Evolutionary conservation across 768 basidiomycete genomes (phyloP).

Genomic region (Krasilnikovozyma curviuscula): DNA sequence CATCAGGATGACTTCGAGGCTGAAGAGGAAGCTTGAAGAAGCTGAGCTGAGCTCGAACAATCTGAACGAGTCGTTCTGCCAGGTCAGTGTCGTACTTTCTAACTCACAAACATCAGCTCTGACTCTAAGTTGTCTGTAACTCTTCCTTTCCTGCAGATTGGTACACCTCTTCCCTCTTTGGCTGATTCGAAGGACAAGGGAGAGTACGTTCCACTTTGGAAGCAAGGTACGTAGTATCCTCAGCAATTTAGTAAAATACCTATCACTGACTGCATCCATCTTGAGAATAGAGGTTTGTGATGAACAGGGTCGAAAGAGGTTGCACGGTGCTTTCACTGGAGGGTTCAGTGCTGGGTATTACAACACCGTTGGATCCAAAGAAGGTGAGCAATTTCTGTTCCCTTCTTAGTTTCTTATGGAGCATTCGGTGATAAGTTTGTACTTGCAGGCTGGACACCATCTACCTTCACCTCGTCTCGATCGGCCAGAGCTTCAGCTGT

Average conservation of each 20-base stretch:
- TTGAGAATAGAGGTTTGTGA: constrained; percentile 47
- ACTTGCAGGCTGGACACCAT: constrained; percentile 74
- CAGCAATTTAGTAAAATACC: not conserved
- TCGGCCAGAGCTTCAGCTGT: constrained; percentile 37
- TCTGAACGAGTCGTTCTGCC: constrained; percentile 67
- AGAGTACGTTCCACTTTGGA: constrained; percentile 94
- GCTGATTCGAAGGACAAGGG: constrained; percentile 61
- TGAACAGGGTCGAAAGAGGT: constrained; percentile 70
- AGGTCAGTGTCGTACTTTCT: constrained; percentile 33
- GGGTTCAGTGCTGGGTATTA: constrained; percentile 96
- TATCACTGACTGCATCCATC: not conserved
- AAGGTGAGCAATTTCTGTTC: constrained; percentile 37
- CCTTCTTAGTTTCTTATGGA: not conserved
- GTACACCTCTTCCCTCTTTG: constrained; percentile 83
- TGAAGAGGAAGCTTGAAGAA: constrained; percentile 71
- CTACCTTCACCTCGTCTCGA: constrained; percentile 80
- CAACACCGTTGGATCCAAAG: constrained; percentile 87
- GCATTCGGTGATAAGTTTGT: not conserved
- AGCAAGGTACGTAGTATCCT: constrained; percentile 39
- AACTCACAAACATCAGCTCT: constrained; percentile 3
- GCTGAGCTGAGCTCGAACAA: constrained; percentile 49
- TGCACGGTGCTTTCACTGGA: constrained; percentile 98
- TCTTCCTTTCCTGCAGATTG: constrained; percentile 40
- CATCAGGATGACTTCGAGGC: constrained; percentile 29
- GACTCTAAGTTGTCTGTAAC: not conserved